Evolutionary conservation across 2,329 filamentous ascomycete species (phyloP), one percentile per base, ranked within the genome.

Genomic region (Knufia petricola): DNA sequence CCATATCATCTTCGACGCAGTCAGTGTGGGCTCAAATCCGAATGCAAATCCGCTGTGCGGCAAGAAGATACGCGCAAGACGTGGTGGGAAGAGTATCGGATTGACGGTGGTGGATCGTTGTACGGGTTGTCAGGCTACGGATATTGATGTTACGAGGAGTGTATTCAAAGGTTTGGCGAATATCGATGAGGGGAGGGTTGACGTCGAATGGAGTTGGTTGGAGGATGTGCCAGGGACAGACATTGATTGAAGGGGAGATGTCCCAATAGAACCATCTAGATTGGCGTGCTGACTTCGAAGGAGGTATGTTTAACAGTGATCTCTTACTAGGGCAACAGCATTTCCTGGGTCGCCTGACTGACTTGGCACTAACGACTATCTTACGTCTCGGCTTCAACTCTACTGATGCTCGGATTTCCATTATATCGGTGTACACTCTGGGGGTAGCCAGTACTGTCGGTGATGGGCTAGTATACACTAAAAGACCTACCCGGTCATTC

Each of bases 51-150:
- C 79, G 1, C 64, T 85, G 1, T 90, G 86, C 59, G 81, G 81
- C 1, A 69, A 70, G 58, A 78, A 72, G 62, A 76, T 92, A n/a
- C 70, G 81, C 21, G 74, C 85, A 23, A 69, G 66, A 40, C 68
- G 80, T 50, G 61, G 71, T 53, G 71, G 69, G 2, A 69, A 66
- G 42, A 80, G 73, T 34, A 71, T 79, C 10, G 77, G 81, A 55
- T 72, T 85, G 21, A 79, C 67, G 17, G 78, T 87, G 4, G 81
- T 86, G 4, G 84, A 87, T 64, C 72, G 82, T 45, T 87, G 83
- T 63, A 60, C 44, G 9, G 73, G 70, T 1, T 77, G 73, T 54
- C 53, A 64, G 50, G 64, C 67, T 4, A 69, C 64, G 20, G 73
- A 76, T 57, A 61, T 77, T 12, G 73, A 76, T 60, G 70, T 75